Base-by-base conservation (phyloP, 2,329 filamentous ascomycete genomes). In the Calonectria hawksworthii region DNA sequence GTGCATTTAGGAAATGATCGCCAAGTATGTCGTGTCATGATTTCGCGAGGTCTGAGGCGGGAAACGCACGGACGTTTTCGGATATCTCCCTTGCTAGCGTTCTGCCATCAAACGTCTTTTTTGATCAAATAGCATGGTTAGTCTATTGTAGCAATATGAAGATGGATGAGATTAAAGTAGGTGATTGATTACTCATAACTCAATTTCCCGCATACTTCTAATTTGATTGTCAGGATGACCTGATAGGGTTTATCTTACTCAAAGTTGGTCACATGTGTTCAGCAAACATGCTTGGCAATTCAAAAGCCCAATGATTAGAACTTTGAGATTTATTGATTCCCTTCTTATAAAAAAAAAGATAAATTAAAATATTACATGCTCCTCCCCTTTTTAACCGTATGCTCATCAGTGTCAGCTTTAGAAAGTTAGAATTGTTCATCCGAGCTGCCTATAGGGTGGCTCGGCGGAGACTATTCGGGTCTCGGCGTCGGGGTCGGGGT, bases 401-500 rank as follows among this genome's bases (percentile, higher is more conserved):
- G 44, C 44, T 13, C n/a, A 23, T 47, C n/a, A 10, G 41, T 4
- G 44, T 23, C 44, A 13, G 44, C 21, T 47, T 13, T 23, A 10
- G 44, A 13, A 10, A 21, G 18, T 8, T 44, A 4, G 44, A 47
- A 1, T 13, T 11, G n/a, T 47, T 47, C n/a, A 47, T 23, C n/a
- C 23, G 44, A 13, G 44, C n/a, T n/a, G n/a, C 18, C 18, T 47
- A 47, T 47, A 47, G 44, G 44, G 44, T 47, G 44, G 44, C n/a
- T 47, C 10, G 44, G 11, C 44, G n/a, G 44, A 47, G 44, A 47
- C 44, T 47, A 47, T 23, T 47, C 44, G 44, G 44, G 21, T 47
- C n/a, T 47, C 44, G 44, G 44, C n/a, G 44, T 47, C 44, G 44
- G 44, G n/a, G 44, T 47, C 44, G 44, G 44, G 44, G 44, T 47